These are phyloP conservation scores for Mediolabrus comicus DNA, from an alignment of 108 stramenopile species.

Conservation along the genomic window DNA sequence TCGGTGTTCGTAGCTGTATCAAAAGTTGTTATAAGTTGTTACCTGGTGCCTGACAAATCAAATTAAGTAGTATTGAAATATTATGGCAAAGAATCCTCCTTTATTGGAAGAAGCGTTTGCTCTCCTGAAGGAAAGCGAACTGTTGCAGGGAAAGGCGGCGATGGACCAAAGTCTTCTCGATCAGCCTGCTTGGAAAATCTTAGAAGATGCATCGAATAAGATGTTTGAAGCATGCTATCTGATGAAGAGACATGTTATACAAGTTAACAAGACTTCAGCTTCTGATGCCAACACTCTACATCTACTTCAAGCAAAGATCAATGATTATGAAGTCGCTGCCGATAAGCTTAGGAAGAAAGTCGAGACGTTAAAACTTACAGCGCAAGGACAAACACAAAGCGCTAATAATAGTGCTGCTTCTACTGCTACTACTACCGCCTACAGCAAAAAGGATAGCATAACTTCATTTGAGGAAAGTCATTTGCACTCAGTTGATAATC, in stretches of 20 bases:
- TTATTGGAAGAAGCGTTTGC: conserved; percentile 57
- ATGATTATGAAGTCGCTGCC: conserved; percentile 48
- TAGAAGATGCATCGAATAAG: conserved; percentile 28
- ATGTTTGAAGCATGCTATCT: conserved; percentile 56
- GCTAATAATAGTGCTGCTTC: not conserved
- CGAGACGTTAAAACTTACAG: not conserved
- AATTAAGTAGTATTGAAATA: no score
- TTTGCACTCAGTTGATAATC: conserved; percentile 2
- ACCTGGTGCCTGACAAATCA: no score
- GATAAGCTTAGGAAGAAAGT: conserved; percentile 34
- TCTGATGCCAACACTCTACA: conserved; percentile 9
- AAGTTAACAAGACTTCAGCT: not conserved
- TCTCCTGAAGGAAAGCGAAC: conserved; percentile 50
- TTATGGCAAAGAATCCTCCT: not conserved
- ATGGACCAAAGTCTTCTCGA: not conserved
- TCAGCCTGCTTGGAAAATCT: not conserved
- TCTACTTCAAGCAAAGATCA: conserved; percentile 52
- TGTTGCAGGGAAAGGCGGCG: conserved; percentile 38
- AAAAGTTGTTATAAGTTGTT: no score
- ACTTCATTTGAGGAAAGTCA: not conserved
- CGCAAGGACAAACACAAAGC: not conserved
- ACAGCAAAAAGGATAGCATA: conserved; percentile 2
- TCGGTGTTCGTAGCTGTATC: no score
- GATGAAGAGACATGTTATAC: conserved; percentile 44
- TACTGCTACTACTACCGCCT: not conserved